Evolutionary conservation across 2,329 filamentous ascomycete genomes (phyloP), one percentile per base, ranked within the genome.

Genomic region (Paecilomyces niveus): DNA sequence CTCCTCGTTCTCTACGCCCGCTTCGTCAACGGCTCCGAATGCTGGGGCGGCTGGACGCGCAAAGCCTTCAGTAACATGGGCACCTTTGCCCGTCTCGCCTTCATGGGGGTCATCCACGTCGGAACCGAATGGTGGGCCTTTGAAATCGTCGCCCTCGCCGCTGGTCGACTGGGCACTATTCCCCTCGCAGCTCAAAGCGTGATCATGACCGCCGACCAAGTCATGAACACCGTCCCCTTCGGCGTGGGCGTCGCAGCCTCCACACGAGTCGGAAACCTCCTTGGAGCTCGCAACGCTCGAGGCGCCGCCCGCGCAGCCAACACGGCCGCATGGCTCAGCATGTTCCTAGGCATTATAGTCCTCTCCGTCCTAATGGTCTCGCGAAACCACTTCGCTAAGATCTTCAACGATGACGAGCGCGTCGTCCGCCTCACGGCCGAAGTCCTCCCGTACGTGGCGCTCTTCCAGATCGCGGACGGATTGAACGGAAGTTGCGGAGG

Each of bases 101-200:
- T 88, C 13, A 78, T 95, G 0, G 92, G 91, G 0, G 80, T 95
- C 50, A 76, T 95, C 3, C 91, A 95, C 63, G 89, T 96, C 4
- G 92, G 90, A 3, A 94, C 90, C 0, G 92, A 96, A 74, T 96
- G 90, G 91, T 95, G 91, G 91, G 92, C 91, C 0, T 96, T 96
- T 66, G 91, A 95, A 74, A 93, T 95, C 63, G 90, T 95, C 1
- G 90, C 90, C 1, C 82, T 95, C 0, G 89, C 89, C 1, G 90
- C 91, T 4, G 91, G 91, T 1, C 83, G 87, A 35, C 82, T 96
- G 0, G 92, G 92, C 3, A 92, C 89, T 0, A 83, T 92, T 33
- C 83, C 90, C 0, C 80, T 96, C 0, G 91, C 91, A 0, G 89
- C 91, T 0, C 91, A 96, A 72, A 89, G 85, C 54, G 89, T 95